Percentiles rank a stretch among this genome's conserved stretches.
phyloP scores from a whole-genome alignment of 208 protist species.

The Leishmania arabica region DNA sequence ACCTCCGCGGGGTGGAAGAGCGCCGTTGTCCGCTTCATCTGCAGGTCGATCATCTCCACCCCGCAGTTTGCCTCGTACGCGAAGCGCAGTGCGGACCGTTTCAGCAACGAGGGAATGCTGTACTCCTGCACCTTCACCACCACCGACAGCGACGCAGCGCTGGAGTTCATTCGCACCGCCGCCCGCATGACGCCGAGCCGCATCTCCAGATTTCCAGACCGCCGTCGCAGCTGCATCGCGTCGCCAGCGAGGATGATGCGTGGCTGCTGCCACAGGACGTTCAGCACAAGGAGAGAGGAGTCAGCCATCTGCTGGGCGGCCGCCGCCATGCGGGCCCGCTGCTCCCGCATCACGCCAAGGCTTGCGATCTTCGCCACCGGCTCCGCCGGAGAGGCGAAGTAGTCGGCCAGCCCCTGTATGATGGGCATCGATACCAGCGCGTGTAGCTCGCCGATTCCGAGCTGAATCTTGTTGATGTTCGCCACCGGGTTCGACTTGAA shows the following conservation, averaged over 20 bases:
- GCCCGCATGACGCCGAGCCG: constrained; percentile 75
- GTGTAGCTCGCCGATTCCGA: constrained; percentile 64
- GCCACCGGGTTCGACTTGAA: constrained; percentile 48
- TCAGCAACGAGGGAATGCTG: constrained; percentile 66
- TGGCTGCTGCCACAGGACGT: constrained; percentile 77
- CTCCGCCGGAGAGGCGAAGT: constrained; percentile 65
- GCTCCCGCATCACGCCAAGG: constrained; percentile 84
- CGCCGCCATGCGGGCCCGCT: constrained; percentile 61
- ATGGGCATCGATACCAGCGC: constrained; percentile 65
- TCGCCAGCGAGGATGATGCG: constrained; percentile 70
- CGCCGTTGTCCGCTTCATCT: constrained; percentile 55
- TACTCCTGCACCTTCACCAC: constrained; percentile 65
- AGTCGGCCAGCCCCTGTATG: constrained; percentile 70
- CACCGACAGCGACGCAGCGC: constrained; percentile 29
- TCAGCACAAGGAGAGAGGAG: constrained; percentile 42
- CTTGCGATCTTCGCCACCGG: constrained; percentile 76
- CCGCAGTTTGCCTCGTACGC: constrained; percentile 27
- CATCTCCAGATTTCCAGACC: constrained; percentile 52
- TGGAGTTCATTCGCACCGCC: constrained; percentile 50
- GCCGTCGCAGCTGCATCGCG: constrained; percentile 45
- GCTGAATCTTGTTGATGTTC: constrained; percentile 50
- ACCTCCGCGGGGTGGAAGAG: constrained; percentile 65
- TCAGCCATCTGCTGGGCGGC: constrained; percentile 62
- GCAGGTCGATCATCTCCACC: constrained; percentile 34
- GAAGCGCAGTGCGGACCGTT: constrained; percentile 56